A percentile compares a stretch with the other conserved stretches of the same genome.
Conservation (phyloP, 306 rosid genomes). For the Phaseolus lunatus region DNA sequence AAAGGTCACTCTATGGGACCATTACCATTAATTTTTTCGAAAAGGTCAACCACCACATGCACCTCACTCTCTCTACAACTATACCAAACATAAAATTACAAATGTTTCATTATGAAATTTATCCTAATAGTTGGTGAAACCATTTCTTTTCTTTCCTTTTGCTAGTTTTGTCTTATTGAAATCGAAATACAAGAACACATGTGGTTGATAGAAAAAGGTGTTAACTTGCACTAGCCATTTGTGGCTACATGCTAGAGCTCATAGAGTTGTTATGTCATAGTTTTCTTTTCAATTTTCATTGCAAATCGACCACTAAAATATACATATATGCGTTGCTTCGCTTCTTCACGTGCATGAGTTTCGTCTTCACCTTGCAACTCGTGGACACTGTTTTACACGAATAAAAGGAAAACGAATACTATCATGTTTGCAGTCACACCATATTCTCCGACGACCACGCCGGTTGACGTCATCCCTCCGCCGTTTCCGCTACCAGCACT, state of each 20-base stretch:
- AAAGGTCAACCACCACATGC: conserved; percentile 44
- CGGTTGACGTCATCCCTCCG: background rate
- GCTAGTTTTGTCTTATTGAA: background rate
- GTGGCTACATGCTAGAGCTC: background rate
- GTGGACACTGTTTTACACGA: background rate
- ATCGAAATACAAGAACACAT: too few species aligned
- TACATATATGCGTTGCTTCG: background rate
- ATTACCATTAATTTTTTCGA: background rate
- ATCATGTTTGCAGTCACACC: conserved; percentile 44
- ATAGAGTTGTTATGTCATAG: background rate
- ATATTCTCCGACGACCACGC: conserved; percentile 21
- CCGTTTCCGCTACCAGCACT: conserved; percentile 6
- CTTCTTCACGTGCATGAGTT: conserved; percentile 22
- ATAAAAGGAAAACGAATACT: background rate
- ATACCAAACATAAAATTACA: background rate
- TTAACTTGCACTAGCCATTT: background rate
- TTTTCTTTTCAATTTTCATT: background rate
- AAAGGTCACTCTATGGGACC: conserved; percentile 22
- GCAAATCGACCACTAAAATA: background rate
- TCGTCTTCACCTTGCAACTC: background rate
- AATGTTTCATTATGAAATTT: background rate
- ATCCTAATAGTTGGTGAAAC: background rate
- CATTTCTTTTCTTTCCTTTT: too few species aligned
- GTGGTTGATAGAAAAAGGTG: background rate
- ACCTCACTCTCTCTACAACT: conserved; percentile 19